A percentile compares a stretch with the other conserved stretches of the same genome.
These are phyloP conservation scores for Candida chilensis DNA, from an alignment of 805 yeast genomes.

Conservation along the genomic window DNA sequence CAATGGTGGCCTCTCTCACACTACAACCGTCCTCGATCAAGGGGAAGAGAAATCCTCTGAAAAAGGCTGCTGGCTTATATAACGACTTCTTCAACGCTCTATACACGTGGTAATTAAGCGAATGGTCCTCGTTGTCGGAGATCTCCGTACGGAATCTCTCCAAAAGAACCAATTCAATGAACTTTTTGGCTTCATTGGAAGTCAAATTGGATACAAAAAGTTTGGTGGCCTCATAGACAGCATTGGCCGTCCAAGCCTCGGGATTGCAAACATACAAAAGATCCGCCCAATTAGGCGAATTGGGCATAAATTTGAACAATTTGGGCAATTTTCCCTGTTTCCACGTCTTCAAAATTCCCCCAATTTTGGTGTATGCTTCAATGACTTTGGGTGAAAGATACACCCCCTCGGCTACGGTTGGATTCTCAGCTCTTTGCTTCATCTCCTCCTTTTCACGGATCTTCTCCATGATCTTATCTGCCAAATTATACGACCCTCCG, in stretches of 20 bases:
- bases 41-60: constrained; percentile 92
- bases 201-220: constrained; percentile 84
- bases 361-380: constrained; percentile 88
- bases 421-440: constrained; percentile 9
- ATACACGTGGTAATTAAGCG: constrained; percentile 85
- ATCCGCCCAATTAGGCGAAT: constrained; percentile 93
- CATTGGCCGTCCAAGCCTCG: constrained; percentile 90
- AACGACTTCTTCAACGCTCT: constrained; percentile 86
- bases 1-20: constrained; percentile 89
- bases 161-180: constrained; percentile 56
- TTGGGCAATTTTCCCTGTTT: constrained; percentile 97
- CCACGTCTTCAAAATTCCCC: constrained; percentile 78
- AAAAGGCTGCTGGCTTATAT: constrained; percentile 96
- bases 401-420: constrained; percentile 53
- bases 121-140: constrained; percentile 67
- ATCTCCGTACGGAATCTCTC: constrained; percentile 67
- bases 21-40: constrained; percentile 84
- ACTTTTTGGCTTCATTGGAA: constrained; percentile 83
- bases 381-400: constrained; percentile 93
- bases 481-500: constrained; percentile 55
- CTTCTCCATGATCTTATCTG: constrained; percentile 90
- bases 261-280: constrained; percentile 90
- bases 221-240: constrained; percentile 90
- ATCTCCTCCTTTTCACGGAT: constrained; percentile 60
- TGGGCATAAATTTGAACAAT: constrained; percentile 88